Evolutionary conservation across 2,329 filamentous ascomycete species (phyloP).

Genomic region (Alternaria metachromatica): DNA sequence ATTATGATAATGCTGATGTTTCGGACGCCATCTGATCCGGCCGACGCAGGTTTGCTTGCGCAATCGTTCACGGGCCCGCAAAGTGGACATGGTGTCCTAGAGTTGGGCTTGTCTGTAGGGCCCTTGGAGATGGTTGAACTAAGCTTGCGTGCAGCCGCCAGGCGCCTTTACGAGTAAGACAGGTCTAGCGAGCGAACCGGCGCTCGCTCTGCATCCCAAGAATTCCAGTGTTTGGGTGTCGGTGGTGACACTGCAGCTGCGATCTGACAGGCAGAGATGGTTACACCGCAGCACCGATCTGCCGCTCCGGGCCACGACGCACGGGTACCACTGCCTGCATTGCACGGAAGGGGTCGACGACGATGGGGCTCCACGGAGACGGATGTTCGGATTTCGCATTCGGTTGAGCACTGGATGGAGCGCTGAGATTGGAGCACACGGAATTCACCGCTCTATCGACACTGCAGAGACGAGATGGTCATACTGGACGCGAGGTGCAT

Average conservation of each 20-base stretch:
- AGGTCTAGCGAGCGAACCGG: constrained; percentile 22
- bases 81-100: constrained; percentile 2
- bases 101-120: neutral
- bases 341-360: neutral
- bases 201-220: constrained; percentile 4
- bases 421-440: neutral
- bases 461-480: neutral
- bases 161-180: constrained; percentile 11
- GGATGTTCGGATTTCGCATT: neutral
- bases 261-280: neutral
- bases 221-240: constrained; percentile 6
- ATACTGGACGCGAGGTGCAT: neutral
- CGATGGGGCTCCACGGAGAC: neutral
- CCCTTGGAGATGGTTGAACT: constrained; percentile 12
- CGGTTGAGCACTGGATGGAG: neutral
- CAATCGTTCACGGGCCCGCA: constrained; percentile 28
- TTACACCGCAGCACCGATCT: constrained; percentile 8
- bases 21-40: constrained; percentile 10
- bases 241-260: constrained; percentile 13
- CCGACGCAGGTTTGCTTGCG: constrained; percentile 24
- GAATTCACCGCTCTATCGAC: neutral
- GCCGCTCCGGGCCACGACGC: constrained; percentile 12
- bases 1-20: constrained; percentile 1
- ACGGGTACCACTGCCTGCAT: neutral
- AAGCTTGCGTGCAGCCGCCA: constrained; percentile 24